These are phyloP conservation scores for Calendula officinalis DNA, from an alignment of 129 eudicot genomes.

Conservation along the genomic window DNA sequence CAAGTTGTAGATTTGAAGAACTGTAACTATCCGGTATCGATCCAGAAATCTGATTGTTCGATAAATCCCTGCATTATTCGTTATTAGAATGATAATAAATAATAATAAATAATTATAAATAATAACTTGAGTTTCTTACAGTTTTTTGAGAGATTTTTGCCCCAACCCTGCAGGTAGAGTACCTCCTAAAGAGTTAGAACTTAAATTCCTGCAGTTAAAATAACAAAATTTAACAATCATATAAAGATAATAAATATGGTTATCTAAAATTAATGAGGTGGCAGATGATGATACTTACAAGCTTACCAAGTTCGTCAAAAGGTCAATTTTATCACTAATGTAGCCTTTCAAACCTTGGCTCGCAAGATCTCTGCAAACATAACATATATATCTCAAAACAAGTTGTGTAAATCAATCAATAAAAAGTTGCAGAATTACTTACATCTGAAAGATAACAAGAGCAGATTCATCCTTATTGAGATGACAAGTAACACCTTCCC, in stretches of 20 bases:
- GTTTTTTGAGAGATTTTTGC: slow-evolving; percentile 70
- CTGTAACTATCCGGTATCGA: slow-evolving; percentile 76
- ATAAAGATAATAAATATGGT: background rate
- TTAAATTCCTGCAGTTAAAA: slow-evolving; percentile 68
- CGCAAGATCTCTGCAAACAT: slow-evolving; percentile 76
- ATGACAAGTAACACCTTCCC: slow-evolving; percentile 96
- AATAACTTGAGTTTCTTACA: slow-evolving; percentile 42
- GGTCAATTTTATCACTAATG: slow-evolving; percentile 76
- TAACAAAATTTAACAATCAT: slow-evolving; percentile 18
- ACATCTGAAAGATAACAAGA: slow-evolving; percentile 74
- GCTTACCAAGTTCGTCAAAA: slow-evolving; percentile 85
- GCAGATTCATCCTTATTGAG: slow-evolving; percentile 49
- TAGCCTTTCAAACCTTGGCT: slow-evolving; percentile 95
- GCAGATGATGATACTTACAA: slow-evolving; percentile 72
- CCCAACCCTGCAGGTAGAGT: slow-evolving; percentile 78
- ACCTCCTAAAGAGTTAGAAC: slow-evolving; percentile 85
- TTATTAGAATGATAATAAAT: slow-evolving; percentile 4
- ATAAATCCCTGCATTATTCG: slow-evolving; percentile 69
- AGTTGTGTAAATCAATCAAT: slow-evolving; percentile 10
- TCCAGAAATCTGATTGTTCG: slow-evolving; percentile 73
- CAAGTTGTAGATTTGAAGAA: slow-evolving; percentile 81
- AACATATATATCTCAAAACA: slow-evolving; percentile 6
- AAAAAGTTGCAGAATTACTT: slow-evolving; percentile 22
- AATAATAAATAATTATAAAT: background rate
- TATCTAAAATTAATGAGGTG: background rate